Evolutionary conservation across 805 yeast genomes (phyloP).

Genomic region (Hermanozyma aechmeae): DNA sequence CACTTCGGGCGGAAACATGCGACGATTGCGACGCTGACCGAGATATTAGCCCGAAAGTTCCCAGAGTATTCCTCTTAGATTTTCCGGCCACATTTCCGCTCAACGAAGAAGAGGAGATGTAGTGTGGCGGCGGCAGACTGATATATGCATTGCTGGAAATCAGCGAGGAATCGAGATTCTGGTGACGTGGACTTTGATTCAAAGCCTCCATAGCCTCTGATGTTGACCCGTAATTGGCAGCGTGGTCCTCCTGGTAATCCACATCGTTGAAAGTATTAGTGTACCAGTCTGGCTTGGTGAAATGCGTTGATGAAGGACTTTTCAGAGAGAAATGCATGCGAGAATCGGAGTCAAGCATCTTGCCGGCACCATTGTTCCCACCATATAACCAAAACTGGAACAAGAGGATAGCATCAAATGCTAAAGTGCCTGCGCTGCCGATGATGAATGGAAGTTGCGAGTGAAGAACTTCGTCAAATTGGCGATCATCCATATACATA

Average conservation of each 20-base stretch:
- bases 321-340: no score
- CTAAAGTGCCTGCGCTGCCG: slow-evolving; percentile 15
- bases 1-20: no score
- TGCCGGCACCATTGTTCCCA: no score
- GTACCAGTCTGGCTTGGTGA: slow-evolving; percentile 33
- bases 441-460: slow-evolving; percentile 12
- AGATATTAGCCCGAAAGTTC: no score
- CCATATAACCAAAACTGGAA: slow-evolving; percentile 25
- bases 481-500: slow-evolving; percentile 6
- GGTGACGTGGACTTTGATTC: no score
- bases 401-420: slow-evolving; percentile 21
- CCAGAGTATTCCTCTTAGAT: no score
- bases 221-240: neutral
- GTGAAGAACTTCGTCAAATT: slow-evolving; percentile 8
- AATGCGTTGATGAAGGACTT: no score
- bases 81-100: slow-evolving; percentile 1
- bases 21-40: no score
- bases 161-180: no score
- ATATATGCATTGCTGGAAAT: no score
- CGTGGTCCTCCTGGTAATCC: neutral
- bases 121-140: slow-evolving; percentile 9
- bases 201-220: no score
- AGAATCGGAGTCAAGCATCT: no score
- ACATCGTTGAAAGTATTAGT: slow-evolving; percentile 9
- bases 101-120: slow-evolving; percentile 7